phyloP scores from a whole-genome alignment of 352 stramenopile species.

The Phytophthora tubulina region DNA sequence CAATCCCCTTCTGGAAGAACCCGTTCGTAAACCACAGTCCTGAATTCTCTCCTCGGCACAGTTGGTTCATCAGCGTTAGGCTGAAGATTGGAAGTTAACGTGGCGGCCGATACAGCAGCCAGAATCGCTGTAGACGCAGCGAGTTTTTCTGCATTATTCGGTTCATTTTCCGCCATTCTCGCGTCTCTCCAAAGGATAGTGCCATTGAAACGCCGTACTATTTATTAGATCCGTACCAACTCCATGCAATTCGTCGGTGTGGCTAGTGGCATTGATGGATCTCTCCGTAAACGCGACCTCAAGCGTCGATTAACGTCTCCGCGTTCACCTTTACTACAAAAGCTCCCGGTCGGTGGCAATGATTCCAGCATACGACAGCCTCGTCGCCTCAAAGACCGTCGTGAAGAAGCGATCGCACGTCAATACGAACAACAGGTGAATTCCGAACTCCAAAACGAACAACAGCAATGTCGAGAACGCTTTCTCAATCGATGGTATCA shows the following conservation, averaged over 20 bases:
- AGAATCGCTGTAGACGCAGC: slow-evolving; percentile 31
- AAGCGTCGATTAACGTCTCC: slow-evolving; percentile 18
- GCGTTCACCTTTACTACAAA: slow-evolving; percentile 20
- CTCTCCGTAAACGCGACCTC: slow-evolving; percentile 30
- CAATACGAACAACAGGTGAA: slow-evolving; percentile 33
- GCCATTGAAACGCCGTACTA: slow-evolving; percentile 26
- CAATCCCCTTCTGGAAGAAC: slow-evolving; percentile 53
- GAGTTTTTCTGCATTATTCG: slow-evolving; percentile 7
- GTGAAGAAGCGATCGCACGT: slow-evolving; percentile 42
- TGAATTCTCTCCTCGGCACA: slow-evolving; percentile 21
- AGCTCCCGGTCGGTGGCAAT: slow-evolving; percentile 13
- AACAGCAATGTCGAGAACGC: slow-evolving; percentile 43
- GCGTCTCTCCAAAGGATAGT: background rate
- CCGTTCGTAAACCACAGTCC: slow-evolving; percentile 50
- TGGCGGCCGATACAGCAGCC: slow-evolving; percentile 18
- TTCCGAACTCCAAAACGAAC: slow-evolving; percentile 36
- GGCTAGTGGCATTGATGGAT: slow-evolving; percentile 3
- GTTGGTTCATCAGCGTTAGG: background rate
- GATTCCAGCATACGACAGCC: background rate
- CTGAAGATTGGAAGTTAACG: slow-evolving; percentile 6
- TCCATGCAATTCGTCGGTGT: slow-evolving; percentile 29
- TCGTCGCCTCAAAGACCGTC: slow-evolving; percentile 49
- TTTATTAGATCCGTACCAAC: slow-evolving; percentile 10
- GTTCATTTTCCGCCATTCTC: slow-evolving; percentile 8
- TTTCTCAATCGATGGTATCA: slow-evolving; percentile 59